Base-by-base conservation (phyloP, 495 filamentous ascomycete species). In the Penicillium flavigenum region DNA sequence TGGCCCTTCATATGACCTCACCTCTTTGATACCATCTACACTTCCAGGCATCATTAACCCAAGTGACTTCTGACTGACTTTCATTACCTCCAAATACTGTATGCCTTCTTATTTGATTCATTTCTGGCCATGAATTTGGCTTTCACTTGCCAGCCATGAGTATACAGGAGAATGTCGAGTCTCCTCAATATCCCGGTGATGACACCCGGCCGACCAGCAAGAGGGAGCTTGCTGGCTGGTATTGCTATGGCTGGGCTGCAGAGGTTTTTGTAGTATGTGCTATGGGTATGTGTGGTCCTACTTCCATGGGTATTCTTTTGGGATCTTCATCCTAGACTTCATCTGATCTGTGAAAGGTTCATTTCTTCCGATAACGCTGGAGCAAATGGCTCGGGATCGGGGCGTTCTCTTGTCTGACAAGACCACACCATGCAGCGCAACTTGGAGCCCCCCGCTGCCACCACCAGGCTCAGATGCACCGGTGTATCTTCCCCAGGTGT, bases 221-320 rank as follows among this genome's bases (percentile, higher is more conserved):
- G 59, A 92, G 89, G 69, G 94, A 98, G 78, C 82, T 97, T 32
- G 81, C 83, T 11, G 94, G 94, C 53, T 98, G 93, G 90, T 98
- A 96, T 72, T 88, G 88, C 59, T 98, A 98, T 79, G 90, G 87
- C 45, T 98, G 92, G 82, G 94, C 94, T 19, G 91, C 93, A n/a
- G 94, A 98, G 72, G 92, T 96, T 42, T 98, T 96, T 67, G 90
- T 96, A 12, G 89, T 98, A 39, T 98, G 94, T 70, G 86, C 85
- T 11, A 81, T 88, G 69, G 93, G 92, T 85, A 79, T 79, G 78
- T 61, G 0, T 48, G 36, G 5, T 44, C 9, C 22, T 20, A 43
- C 19, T 48, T 48, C 61, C 6, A 32, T 54, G 48, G 36, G 27
- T n/a, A 10, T 36, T 24, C 29, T 53, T 39, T 39, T 39, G 7